These are phyloP conservation scores for Abrus pulchellus DNA, from an alignment of 306 rosid genomes.

Conservation along the genomic window DNA sequence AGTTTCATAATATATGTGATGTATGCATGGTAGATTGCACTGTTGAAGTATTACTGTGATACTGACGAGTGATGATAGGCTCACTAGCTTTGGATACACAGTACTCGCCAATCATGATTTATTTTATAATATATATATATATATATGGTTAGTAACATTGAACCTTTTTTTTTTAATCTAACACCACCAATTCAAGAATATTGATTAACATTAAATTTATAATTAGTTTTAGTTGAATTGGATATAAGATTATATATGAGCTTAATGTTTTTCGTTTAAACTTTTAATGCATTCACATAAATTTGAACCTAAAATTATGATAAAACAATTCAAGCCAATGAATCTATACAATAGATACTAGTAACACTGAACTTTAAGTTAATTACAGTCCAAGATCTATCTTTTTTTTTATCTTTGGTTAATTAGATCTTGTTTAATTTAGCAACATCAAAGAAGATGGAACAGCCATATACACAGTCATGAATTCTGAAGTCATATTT, in stretches of 20 bases:
- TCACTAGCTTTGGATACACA: conserved; percentile 15
- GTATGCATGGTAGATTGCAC: conserved; percentile 19
- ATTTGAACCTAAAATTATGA: background rate
- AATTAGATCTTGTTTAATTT: background rate
- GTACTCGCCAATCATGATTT: background rate
- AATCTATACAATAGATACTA: background rate
- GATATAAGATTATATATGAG: too few relatives aligned
- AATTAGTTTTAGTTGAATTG: background rate
- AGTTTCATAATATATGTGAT: conserved; percentile 17
- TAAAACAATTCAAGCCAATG: background rate
- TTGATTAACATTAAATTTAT: background rate
- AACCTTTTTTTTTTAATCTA: background rate
- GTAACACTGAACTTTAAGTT: background rate
- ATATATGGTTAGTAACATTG: background rate
- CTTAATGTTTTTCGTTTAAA: background rate
- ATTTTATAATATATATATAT: too few relatives aligned
- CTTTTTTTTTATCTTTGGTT: background rate
- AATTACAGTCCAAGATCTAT: background rate
- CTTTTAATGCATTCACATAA: background rate
- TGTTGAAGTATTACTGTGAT: conserved; percentile 30
- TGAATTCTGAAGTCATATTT: background rate
- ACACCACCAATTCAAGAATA: background rate
- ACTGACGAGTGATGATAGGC: background rate
- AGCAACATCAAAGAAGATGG: background rate
- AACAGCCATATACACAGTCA: background rate